Percentiles rank a stretch among this genome's conserved stretches.
phyloP scores from a whole-genome alignment of 1,284 basidiomycete genomes.

The Athelia psychrophila region DNA sequence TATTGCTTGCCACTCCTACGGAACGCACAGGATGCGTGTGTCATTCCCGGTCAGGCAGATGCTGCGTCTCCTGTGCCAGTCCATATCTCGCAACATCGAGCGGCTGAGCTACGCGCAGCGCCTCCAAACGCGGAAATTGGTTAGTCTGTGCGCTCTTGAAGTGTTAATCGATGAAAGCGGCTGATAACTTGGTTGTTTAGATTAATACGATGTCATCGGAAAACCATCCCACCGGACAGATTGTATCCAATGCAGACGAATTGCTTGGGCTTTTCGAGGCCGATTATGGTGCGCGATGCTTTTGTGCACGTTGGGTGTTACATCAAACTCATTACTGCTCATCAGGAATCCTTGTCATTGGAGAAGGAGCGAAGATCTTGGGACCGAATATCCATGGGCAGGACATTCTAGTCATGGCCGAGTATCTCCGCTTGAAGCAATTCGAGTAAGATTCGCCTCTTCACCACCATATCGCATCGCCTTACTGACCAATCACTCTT shows the following conservation, averaged over 20 bases:
- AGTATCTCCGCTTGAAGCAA: conserved; percentile 80
- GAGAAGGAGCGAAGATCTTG: conserved; percentile 84
- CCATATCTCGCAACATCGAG: conserved; percentile 84
- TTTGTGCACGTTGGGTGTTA: background rate
- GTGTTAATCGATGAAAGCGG: too few relatives aligned
- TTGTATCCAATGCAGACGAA: conserved; percentile 86
- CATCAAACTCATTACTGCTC: background rate
- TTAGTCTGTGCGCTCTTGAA: conserved; percentile 24
- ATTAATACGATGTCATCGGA: conserved; percentile 79
- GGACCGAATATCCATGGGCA: conserved; percentile 82
- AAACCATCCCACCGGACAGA: conserved; percentile 78
- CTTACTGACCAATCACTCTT: background rate
- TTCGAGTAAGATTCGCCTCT: conserved; percentile 48
- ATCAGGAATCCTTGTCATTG: conserved; percentile 71
- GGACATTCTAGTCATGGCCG: conserved; percentile 81
- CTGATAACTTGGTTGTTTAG: conserved; percentile 28
- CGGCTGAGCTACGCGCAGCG: conserved; percentile 79
- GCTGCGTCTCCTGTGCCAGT: conserved; percentile 78
- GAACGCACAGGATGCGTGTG: conserved; percentile 75
- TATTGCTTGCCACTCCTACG: conserved; percentile 84
- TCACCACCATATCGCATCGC: background rate
- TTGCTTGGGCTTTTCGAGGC: conserved; percentile 82
- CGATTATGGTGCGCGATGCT: conserved; percentile 58
- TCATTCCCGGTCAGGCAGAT: conserved; percentile 85
- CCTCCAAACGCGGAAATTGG: conserved; percentile 77